A percentile compares a stretch with the other conserved stretches of the same genome.
phyloP scores from a whole-genome alignment of 306 rosid species.

The Ormosia semicastrata region DNA sequence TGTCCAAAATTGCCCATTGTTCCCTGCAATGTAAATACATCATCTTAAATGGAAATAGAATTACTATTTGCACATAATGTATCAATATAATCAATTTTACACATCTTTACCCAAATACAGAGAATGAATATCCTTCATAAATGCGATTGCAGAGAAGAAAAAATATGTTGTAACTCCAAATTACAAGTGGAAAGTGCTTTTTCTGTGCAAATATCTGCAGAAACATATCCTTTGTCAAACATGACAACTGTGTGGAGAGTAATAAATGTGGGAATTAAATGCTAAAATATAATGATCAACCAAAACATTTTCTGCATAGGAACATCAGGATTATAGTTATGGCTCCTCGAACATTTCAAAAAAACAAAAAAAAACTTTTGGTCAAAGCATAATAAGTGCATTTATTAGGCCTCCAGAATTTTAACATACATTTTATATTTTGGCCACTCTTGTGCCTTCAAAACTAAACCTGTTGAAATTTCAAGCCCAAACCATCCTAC shows the following conservation, averaged over 20 bases:
- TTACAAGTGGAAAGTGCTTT: slow-evolving; percentile 55
- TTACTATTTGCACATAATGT: slow-evolving; percentile 6
- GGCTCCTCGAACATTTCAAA: not conserved
- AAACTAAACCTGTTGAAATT: not conserved
- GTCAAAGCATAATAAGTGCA: not conserved
- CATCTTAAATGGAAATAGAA: slow-evolving; percentile 21
- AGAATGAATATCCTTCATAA: slow-evolving; percentile 88
- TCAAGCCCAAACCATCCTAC: not conserved
- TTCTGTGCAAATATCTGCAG: slow-evolving; percentile 72
- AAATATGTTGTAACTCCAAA: slow-evolving; percentile 86
- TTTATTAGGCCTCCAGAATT: not conserved
- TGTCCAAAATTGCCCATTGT: slow-evolving; percentile 72
- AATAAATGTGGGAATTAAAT: slow-evolving; percentile 11
- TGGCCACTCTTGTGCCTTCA: not conserved
- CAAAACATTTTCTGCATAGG: not conserved
- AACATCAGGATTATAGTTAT: not conserved
- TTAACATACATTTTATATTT: not conserved
- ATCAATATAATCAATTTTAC: slow-evolving; percentile 29
- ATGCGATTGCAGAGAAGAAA: slow-evolving; percentile 87
- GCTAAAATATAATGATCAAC: not conserved
- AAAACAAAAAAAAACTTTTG: not conserved
- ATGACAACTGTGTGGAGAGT: slow-evolving; percentile 5
- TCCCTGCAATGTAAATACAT: slow-evolving; percentile 46
- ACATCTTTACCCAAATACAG: slow-evolving; percentile 73
- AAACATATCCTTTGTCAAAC: slow-evolving; percentile 23